Percentiles rank a stretch among this genome's conserved stretches.
These are phyloP conservation scores for Nicotiana paniculata DNA, from an alignment of 257 asterid species.

Conservation along the genomic window DNA sequence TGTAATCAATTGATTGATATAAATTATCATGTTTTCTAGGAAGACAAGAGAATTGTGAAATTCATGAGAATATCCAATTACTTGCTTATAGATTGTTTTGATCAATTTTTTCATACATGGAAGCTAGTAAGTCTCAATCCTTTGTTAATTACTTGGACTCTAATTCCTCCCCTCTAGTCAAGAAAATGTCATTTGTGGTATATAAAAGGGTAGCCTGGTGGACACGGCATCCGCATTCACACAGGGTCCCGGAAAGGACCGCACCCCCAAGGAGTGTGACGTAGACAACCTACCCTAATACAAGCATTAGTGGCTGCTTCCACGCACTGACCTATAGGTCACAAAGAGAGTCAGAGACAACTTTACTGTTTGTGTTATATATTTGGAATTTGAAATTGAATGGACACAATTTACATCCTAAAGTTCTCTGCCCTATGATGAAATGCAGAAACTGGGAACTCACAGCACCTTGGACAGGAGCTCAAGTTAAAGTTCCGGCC, in stretches of 20 bases:
- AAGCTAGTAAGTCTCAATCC: neutral
- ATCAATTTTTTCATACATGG: neutral
- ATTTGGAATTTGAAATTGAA: neutral
- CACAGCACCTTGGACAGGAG: constrained; percentile 23
- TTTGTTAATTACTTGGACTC: neutral
- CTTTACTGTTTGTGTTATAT: too few relatives aligned
- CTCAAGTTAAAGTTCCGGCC: constrained; percentile 19
- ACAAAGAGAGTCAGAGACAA: too few relatives aligned
- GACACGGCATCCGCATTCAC: too few relatives aligned
- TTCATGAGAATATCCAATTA: neutral
- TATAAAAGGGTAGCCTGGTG: too few relatives aligned
- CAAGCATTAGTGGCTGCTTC: too few relatives aligned
- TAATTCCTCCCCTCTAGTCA: neutral
- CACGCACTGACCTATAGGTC: too few relatives aligned
- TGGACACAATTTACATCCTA: neutral
- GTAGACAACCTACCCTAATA: too few relatives aligned
- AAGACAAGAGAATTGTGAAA: neutral
- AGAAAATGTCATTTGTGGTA: neutral
- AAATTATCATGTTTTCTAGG: neutral
- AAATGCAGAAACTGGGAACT: constrained; percentile 20
- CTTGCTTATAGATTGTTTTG: neutral
- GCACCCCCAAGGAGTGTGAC: too few relatives aligned
- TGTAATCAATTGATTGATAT: too few relatives aligned
- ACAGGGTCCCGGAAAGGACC: too few relatives aligned
- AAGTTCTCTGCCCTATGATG: neutral